phyloP scores from a whole-genome alignment of 805 yeast genomes.

The Barnettozyma sp. region DNA sequence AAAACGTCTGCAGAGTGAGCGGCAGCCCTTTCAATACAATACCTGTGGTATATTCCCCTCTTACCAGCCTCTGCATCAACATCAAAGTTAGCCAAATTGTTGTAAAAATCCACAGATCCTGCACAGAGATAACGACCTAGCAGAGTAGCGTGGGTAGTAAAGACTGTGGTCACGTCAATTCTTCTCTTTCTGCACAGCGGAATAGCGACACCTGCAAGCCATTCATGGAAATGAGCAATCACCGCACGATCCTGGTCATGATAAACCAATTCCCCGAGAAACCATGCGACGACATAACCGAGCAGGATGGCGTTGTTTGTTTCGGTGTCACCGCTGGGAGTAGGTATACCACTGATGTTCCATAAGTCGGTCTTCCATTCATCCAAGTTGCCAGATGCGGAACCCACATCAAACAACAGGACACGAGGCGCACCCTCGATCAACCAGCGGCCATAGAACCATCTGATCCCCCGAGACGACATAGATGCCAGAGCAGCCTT shows the following conservation, averaged over 20 bases:
- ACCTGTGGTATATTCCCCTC: conserved; percentile 94
- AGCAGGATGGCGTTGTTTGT: conserved; percentile 87
- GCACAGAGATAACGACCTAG: conserved; percentile 95
- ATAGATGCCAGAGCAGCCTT: conserved; percentile 65
- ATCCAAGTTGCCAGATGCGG: conserved; percentile 63
- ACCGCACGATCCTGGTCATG: conserved; percentile 84
- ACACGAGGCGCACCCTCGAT: conserved; percentile 98
- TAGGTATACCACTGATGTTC: conserved; percentile 87
- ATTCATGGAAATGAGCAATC: conserved; percentile 92
- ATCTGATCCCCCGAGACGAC: conserved; percentile 73
- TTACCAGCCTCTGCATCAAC: conserved; percentile 98
- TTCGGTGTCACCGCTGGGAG: conserved; percentile 83
- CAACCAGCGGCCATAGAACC: conserved; percentile 91
- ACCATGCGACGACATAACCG: conserved; percentile 96
- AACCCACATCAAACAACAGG: conserved; percentile 74
- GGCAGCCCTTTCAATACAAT: conserved; percentile 94
- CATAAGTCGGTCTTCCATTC: conserved; percentile 96
- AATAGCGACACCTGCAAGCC: conserved; percentile 95
- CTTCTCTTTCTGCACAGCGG: conserved; percentile 89
- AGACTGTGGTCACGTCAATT: conserved; percentile 89
- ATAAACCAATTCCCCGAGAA: conserved; percentile 85
- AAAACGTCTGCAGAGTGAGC: conserved; percentile 95
- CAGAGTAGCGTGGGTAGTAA: conserved; percentile 95
- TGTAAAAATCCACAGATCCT: conserved; percentile 92
- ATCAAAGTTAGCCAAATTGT: conserved; percentile 80